These are phyloP conservation scores for Aschersonia sp. DNA, from an alignment of 2,329 filamentous ascomycete species.

Conservation along the genomic window DNA sequence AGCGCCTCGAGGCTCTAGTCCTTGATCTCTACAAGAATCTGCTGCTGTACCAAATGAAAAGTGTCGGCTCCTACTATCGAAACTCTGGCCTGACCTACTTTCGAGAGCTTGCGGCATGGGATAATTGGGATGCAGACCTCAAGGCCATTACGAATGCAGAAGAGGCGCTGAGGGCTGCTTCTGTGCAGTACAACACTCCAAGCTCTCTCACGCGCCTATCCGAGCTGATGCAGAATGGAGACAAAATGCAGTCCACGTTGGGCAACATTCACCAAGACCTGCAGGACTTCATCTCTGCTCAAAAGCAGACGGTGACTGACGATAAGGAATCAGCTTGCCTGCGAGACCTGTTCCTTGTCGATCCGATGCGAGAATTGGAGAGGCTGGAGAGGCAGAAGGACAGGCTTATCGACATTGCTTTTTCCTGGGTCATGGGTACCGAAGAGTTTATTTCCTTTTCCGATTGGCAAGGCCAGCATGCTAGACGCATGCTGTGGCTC, in stretches of 20 bases:
- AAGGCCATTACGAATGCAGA: conserved; percentile 3
- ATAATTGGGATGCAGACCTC: conserved; percentile 4
- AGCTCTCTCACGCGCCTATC: conserved; percentile 4
- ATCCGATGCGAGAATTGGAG: conserved; percentile 6
- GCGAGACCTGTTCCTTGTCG: conserved; percentile 4
- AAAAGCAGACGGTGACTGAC: conserved; percentile 5
- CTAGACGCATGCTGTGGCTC: conserved; percentile 16
- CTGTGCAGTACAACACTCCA: conserved; percentile 5
- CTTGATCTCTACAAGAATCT: conserved; percentile 5
- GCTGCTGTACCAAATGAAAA: conserved; percentile 6
- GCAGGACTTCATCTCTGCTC: conserved; percentile 5
- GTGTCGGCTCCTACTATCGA: conserved; percentile 4
- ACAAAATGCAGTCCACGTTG: conserved; percentile 5
- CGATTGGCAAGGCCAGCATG: conserved; percentile 11
- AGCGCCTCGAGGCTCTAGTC: conserved; percentile 4
- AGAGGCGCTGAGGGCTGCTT: conserved; percentile 4
- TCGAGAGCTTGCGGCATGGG: conserved; percentile 4
- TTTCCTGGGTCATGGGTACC: conserved; percentile 5
- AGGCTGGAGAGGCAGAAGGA: conserved; percentile 6
- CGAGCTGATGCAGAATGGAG: conserved; percentile 4
- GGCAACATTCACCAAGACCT: conserved; percentile 6
- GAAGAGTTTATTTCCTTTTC: conserved; percentile 9
- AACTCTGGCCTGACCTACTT: conserved; percentile 5
- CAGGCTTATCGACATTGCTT: conserved; percentile 4
- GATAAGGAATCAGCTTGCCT: conserved; percentile 6